Conservation (phyloP, 1,139 yeast genomes). For the Diutina pseudorugosa region DNA sequence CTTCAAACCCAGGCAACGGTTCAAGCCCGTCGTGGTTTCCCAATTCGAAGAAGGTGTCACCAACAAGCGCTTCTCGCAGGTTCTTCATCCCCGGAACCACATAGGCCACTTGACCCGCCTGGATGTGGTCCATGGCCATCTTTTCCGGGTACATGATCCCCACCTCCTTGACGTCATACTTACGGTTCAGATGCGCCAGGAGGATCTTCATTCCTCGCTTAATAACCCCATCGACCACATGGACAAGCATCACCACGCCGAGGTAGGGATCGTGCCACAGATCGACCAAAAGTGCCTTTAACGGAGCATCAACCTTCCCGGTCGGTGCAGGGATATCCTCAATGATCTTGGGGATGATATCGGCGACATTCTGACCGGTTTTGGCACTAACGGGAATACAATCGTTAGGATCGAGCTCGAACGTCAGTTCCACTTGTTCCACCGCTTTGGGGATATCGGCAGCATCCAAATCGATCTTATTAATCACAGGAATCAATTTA, state of each 20-base stretch:
- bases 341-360: constrained; percentile 67
- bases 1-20: constrained; percentile 90
- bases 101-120: constrained; percentile 92
- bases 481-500: constrained; percentile 76
- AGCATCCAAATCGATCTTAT: constrained; percentile 81
- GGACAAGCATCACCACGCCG: constrained; percentile 84
- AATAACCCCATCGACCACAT: constrained; percentile 73
- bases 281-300: constrained; percentile 76
- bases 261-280: constrained; percentile 94
- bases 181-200: constrained; percentile 65
- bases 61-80: constrained; percentile 77
- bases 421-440: constrained; percentile 74
- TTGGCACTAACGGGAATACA: constrained; percentile 87
- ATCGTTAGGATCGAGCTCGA: constrained; percentile 65
- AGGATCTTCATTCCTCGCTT: constrained; percentile 63
- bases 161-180: constrained; percentile 81
- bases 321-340: constrained; percentile 63
- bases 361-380: constrained; percentile 70
- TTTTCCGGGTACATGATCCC: constrained; percentile 95
- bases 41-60: constrained; percentile 76
- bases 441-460: constrained; percentile 77
- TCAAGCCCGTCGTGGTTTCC: constrained; percentile 51
- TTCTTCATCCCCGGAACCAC: constrained; percentile 88
- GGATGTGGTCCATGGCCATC: constrained; percentile 44
- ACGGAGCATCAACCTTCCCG: constrained; percentile 43